Conservation (phyloP, 345 rosid genomes). For the Clarkia xantiana region DNA sequence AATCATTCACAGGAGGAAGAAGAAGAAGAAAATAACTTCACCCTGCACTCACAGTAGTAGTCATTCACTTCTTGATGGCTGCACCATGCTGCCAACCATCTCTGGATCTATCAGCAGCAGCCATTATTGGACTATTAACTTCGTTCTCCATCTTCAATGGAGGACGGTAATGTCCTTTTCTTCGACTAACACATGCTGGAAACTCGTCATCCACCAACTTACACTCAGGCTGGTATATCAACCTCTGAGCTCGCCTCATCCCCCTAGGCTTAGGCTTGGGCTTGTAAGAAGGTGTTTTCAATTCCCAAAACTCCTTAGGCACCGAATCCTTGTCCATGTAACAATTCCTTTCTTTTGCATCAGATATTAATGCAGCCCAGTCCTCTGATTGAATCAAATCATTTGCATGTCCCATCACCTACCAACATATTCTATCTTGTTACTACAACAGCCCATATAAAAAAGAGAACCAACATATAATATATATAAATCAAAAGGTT, state of each 20-base stretch:
- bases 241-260: conserved; percentile 57
- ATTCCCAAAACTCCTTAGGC: conserved; percentile 51
- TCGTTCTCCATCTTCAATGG: conserved; percentile 45
- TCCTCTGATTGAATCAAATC: conserved; percentile 74
- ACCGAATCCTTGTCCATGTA: conserved; percentile 84
- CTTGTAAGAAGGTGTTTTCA: conserved; percentile 34
- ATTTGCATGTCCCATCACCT: conserved; percentile 94
- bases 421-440: too few species aligned
- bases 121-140: conserved; percentile 39
- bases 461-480: too few species aligned
- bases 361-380: conserved; percentile 81
- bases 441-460: too few species aligned
- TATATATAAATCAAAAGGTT: too few species aligned
- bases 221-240: conserved; percentile 52
- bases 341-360: conserved; percentile 83
- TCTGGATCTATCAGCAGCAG: conserved; percentile 51
- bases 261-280: conserved; percentile 29
- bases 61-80: too few species aligned
- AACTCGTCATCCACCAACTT: conserved; percentile 70
- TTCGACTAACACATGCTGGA: conserved; percentile 23
- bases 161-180: conserved; percentile 48
- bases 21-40: too few species aligned
- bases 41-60: too few species aligned
- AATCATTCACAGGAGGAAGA: too few species aligned
- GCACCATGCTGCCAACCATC: too few species aligned